Evolutionary conservation across 148 eudicot genomes (phyloP).

Genomic region (Euryodendron excelsum): DNA sequence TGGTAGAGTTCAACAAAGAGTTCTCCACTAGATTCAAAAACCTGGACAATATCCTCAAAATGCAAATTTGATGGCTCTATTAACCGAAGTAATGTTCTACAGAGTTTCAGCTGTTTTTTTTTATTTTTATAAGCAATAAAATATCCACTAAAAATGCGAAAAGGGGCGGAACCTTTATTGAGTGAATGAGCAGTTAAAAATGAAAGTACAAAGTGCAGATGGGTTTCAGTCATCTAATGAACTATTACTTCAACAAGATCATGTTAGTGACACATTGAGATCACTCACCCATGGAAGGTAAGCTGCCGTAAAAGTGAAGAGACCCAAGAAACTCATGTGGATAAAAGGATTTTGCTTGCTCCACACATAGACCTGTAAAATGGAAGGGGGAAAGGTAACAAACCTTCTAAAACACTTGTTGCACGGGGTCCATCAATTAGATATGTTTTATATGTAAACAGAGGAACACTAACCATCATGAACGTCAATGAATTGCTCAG

Average conservation of each 20-base stretch:
- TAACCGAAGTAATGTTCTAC: neutral
- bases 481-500: constrained; percentile 96
- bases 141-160: neutral
- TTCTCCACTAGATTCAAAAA: constrained; percentile 2
- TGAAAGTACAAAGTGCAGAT: neutral
- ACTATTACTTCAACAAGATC: neutral
- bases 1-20: neutral
- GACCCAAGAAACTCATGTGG: constrained; percentile 98
- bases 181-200: neutral
- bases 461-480: constrained; percentile 68
- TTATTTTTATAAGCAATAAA: no score
- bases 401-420: neutral
- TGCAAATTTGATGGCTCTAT: neutral
- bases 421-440: neutral
- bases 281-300: constrained; percentile 82
- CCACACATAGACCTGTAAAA: constrained; percentile 89
- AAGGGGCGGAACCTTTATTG: neutral
- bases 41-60: neutral
- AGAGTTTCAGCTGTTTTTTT: no score
- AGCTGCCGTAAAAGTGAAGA: constrained; percentile 95
- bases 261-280: neutral
- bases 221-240: neutral
- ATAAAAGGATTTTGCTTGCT: constrained; percentile 98
- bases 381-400: constrained; percentile 16
- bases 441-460: neutral